A percentile compares a stretch with the other conserved stretches of the same genome.
Conservation (phyloP, 1,284 basidiomycete species). For the Apiotrichum akiyoshidainum region DNA sequence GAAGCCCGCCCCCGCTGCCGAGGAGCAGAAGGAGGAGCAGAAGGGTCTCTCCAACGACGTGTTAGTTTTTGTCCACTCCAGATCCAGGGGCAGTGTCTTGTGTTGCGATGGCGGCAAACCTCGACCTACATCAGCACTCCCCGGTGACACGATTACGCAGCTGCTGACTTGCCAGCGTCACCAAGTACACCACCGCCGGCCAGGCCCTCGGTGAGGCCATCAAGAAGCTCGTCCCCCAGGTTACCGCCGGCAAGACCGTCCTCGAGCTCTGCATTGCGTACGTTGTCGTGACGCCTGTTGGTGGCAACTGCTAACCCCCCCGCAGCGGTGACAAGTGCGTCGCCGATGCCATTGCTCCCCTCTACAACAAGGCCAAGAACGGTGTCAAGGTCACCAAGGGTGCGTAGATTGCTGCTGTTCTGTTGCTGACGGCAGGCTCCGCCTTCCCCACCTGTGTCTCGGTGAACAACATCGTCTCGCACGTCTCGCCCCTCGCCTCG, state of each 20-base stretch:
- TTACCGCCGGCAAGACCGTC: constrained; percentile 73
- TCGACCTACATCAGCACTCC: background rate
- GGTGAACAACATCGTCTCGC: constrained; percentile 68
- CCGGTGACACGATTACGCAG: background rate
- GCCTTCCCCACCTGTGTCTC: constrained; percentile 93
- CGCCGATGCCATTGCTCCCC: constrained; percentile 74
- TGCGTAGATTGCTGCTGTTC: constrained; percentile 44
- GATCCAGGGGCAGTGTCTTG: background rate
- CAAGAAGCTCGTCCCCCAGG: constrained; percentile 75
- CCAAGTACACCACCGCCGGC: constrained; percentile 71
- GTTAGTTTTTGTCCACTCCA: constrained; percentile 28
- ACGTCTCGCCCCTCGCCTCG: constrained; percentile 58
- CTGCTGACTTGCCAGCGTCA: constrained; percentile 35
- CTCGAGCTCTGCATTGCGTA: constrained; percentile 81
- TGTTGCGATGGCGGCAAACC: background rate
- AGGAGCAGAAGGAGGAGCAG: constrained; percentile 42
- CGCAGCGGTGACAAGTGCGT: constrained; percentile 78
- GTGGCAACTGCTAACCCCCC: background rate
- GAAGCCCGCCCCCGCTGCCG: constrained; percentile 38
- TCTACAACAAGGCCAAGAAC: constrained; percentile 88
- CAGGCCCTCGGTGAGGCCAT: constrained; percentile 83
- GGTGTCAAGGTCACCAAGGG: constrained; percentile 84
- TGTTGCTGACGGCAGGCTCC: constrained; percentile 59
- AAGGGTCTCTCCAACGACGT: constrained; percentile 49
- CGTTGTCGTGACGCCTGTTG: constrained; percentile 17